Evolutionary conservation across 495 filamentous ascomycete genomes (phyloP).

Genomic region (Penicillium paradoxum): DNA sequence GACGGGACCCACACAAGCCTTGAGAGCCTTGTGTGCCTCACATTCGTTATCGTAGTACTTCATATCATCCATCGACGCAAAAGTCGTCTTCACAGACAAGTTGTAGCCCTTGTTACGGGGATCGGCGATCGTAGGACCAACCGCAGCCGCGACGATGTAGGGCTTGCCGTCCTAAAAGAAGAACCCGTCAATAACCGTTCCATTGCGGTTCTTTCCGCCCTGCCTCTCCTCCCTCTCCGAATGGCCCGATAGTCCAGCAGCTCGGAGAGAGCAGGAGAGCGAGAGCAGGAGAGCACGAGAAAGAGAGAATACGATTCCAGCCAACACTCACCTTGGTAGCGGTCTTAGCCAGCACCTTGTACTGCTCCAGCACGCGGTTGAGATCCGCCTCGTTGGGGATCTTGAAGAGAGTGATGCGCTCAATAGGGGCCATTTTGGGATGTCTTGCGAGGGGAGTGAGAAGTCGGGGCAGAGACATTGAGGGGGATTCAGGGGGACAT

Average conservation of each 20-base stretch:
- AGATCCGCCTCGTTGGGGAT: conserved; percentile 46
- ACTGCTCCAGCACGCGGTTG: conserved; percentile 42
- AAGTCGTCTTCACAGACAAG: conserved; percentile 53
- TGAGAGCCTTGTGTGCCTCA: conserved; percentile 56
- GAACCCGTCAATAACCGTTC: conserved; percentile 4
- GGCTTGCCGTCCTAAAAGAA: conserved; percentile 56
- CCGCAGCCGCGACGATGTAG: conserved; percentile 53
- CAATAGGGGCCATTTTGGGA: conserved; percentile 38
- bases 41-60: conserved; percentile 64
- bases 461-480: not conserved
- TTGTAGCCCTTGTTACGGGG: conserved; percentile 60
- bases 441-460: not conserved
- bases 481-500: not conserved
- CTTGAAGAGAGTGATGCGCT: conserved; percentile 58
- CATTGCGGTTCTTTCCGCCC: not conserved
- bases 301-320: no score
- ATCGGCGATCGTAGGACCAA: conserved; percentile 44
- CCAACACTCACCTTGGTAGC: conserved; percentile 48
- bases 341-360: conserved; percentile 46
- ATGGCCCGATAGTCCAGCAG: not conserved
- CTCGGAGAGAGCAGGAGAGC: not conserved
- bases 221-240: not conserved
- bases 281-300: not conserved
- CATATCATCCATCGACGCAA: conserved; percentile 62
- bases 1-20: conserved; percentile 39